These are phyloP conservation scores for Leccinellum rugosiceps DNA, from an alignment of 768 basidiomycete genomes.

Conservation along the genomic window DNA sequence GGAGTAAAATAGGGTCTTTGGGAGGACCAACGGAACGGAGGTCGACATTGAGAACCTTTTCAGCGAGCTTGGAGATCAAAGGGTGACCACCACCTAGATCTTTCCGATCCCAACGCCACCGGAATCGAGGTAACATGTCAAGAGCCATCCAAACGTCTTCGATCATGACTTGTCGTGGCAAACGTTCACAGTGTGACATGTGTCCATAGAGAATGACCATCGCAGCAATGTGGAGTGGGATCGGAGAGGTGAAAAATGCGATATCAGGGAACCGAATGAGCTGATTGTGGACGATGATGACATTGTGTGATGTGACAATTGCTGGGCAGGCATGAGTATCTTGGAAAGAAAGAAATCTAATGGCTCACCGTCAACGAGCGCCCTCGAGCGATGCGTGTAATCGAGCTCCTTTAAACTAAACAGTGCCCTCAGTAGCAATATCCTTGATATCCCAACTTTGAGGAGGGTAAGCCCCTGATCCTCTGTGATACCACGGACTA, in stretches of 20 bases:
- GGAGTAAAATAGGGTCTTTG: slow-evolving; percentile 40
- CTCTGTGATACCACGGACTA: slow-evolving; percentile 73
- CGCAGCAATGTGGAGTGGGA: slow-evolving; percentile 84
- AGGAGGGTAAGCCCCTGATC: slow-evolving; percentile 80
- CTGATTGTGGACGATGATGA: slow-evolving; percentile 79
- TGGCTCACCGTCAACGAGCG: slow-evolving; percentile 73
- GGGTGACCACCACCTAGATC: slow-evolving; percentile 78
- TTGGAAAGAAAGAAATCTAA: background rate
- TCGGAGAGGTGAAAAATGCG: slow-evolving; percentile 86
- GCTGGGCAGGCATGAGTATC: slow-evolving; percentile 40
- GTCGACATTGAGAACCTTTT: slow-evolving; percentile 73
- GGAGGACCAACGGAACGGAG: slow-evolving; percentile 50
- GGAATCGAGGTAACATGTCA: slow-evolving; percentile 84
- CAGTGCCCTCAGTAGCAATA: slow-evolving; percentile 72
- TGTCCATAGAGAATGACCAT: slow-evolving; percentile 90
- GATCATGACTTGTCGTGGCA: slow-evolving; percentile 61
- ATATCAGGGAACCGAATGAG: slow-evolving; percentile 83
- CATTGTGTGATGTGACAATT: slow-evolving; percentile 83
- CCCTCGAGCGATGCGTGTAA: slow-evolving; percentile 62
- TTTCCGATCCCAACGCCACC: slow-evolving; percentile 90
- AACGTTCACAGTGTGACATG: slow-evolving; percentile 71
- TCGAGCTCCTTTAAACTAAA: slow-evolving; percentile 74
- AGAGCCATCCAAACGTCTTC: slow-evolving; percentile 87
- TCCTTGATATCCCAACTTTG: slow-evolving; percentile 79
- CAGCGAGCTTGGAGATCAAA: slow-evolving; percentile 78